Evolutionary conservation across 2,329 filamentous ascomycete species (phyloP).

Genomic region (Claviceps cyperi): DNA sequence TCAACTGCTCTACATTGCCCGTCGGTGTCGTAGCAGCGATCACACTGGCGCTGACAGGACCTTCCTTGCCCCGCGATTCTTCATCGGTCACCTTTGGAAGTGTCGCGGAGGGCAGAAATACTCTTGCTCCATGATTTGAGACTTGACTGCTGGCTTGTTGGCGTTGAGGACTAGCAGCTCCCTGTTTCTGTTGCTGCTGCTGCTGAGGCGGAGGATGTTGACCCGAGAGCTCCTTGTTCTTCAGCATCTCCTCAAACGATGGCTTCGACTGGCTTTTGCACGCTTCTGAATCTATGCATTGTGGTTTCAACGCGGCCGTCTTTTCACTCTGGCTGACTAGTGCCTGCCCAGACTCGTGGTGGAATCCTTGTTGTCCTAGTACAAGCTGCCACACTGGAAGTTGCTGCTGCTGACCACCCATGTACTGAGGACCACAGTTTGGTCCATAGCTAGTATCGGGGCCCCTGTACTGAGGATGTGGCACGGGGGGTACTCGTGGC

Average conservation of each 20-base stretch:
- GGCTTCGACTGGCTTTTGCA: slow-evolving; percentile 15
- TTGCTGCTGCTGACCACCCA: background rate
- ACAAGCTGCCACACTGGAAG: background rate
- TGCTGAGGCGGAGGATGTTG: background rate
- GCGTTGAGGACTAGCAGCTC: slow-evolving; percentile 4
- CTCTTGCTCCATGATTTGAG: slow-evolving; percentile 8
- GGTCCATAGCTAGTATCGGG: background rate
- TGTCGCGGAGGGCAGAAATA: slow-evolving; percentile 9
- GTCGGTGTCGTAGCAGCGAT: background rate
- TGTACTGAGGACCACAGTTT: background rate
- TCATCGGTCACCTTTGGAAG: background rate
- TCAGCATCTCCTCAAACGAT: slow-evolving; percentile 14
- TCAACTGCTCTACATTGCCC: background rate
- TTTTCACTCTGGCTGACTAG: background rate
- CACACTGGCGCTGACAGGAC: background rate
- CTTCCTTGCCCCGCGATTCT: background rate
- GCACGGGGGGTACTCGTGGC: background rate
- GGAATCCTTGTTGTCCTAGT: background rate
- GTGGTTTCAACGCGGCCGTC: background rate
- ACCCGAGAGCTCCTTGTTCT: slow-evolving; percentile 2
- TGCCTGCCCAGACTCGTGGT: background rate
- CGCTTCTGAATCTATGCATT: slow-evolving; percentile 1
- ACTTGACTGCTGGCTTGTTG: slow-evolving; percentile 3
- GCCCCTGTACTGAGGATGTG: background rate
- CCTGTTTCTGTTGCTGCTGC: background rate